Evolutionary conservation across 225 moss, liverwort and hornwort genomes (phyloP).

Genomic region (Polytrichum formosum): DNA sequence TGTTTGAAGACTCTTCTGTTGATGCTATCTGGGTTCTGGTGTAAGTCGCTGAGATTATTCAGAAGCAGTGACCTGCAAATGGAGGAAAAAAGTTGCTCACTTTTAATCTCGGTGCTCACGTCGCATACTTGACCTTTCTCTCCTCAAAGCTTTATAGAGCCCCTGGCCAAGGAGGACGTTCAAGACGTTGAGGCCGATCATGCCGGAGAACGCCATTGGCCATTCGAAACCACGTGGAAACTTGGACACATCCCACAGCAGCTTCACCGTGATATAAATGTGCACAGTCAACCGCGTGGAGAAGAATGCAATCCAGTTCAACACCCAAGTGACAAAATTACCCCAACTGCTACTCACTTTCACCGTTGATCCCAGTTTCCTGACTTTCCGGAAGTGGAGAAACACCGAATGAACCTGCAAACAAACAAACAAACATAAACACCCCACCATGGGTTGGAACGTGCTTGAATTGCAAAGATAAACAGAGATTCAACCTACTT

Average conservation of each 20-base stretch:
- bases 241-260: conserved; percentile 61
- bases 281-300: conserved; percentile 51
- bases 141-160: conserved; percentile 67
- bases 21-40: no score
- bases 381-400: conserved; percentile 75
- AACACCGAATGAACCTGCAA: conserved; percentile 83
- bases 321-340: conserved; percentile 46
- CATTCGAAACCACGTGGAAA: conserved; percentile 79
- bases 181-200: conserved; percentile 80
- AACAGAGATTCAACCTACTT: not conserved
- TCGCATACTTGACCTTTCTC: conserved; percentile 37
- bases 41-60: no score
- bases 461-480: not conserved
- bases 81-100: no score
- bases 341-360: conserved; percentile 29
- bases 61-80: no score
- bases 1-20: no score
- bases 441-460: not conserved
- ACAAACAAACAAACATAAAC: conserved; percentile 1
- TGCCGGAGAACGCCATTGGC: conserved; percentile 70
- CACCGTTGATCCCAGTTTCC: conserved; percentile 36
- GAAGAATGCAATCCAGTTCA: conserved; percentile 86
- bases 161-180: conserved; percentile 75
- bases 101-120: no score
- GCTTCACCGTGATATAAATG: conserved; percentile 62